Conservation (phyloP, 768 basidiomycete species). For the Russula ochroleuca region DNA sequence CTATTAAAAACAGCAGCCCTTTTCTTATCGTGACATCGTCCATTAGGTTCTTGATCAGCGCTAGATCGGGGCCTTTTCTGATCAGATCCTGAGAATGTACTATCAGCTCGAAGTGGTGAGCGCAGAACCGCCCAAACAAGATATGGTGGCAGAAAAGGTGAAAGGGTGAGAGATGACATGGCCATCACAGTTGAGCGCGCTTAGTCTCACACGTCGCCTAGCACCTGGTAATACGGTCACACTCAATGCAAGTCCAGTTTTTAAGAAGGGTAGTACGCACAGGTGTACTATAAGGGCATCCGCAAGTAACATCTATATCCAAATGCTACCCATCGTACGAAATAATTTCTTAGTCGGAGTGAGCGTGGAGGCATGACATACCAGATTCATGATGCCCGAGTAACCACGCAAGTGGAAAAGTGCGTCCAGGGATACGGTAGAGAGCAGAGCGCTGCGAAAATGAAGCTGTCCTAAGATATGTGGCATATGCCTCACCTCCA, state of each 20-base stretch:
- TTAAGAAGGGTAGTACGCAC: not conserved
- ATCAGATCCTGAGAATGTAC: not conserved
- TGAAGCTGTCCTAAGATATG: not conserved
- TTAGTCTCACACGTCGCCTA: not conserved
- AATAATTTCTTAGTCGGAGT: not conserved
- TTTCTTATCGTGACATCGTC: not conserved
- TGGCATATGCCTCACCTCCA: not conserved
- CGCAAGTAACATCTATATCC: not conserved
- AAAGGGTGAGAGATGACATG: not conserved
- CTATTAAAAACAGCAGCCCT: not conserved
- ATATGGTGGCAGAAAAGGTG: not conserved
- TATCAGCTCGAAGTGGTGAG: not conserved
- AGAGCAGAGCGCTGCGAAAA: constrained; percentile 4
- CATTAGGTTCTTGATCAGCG: not conserved
- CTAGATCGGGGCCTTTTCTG: not conserved
- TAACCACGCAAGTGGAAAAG: not conserved
- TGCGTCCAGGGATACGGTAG: not conserved
- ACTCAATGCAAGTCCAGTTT: not conserved
- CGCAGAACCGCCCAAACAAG: not conserved
- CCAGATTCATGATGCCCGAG: not conserved
- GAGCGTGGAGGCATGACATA: not conserved
- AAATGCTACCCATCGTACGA: not conserved
- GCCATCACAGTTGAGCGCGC: not conserved
- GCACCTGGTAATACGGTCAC: not conserved
- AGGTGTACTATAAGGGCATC: not conserved